Base-by-base conservation (phyloP, 2,329 filamentous ascomycete species). In the Didymella lethalis region DNA sequence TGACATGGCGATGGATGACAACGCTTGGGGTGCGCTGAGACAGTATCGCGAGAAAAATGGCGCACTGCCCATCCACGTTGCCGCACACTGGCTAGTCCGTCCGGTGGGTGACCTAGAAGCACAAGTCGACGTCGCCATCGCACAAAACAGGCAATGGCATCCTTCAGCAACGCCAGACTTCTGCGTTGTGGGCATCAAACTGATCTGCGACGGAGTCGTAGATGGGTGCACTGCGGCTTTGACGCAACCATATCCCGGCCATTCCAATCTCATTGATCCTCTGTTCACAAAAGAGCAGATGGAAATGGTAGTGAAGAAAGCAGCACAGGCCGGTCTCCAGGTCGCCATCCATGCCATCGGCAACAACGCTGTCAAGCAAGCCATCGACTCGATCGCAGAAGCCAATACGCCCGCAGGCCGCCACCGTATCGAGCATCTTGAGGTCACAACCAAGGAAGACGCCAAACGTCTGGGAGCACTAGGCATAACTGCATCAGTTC, bases 401-500 rank as follows among this genome's bases (percentile, higher is more conserved):
- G 78, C 79, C 2, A 47, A 55, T 11, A 55, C 54, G 1, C 55
- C 61, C 11, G 1, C 38, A 4, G 51, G 51, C 5, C 80, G 86
- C 3, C 86, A 86, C 45, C 80, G 86, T 28, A 85, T 88, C 63
- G 86, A 88, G 72, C 86, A 88, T 65, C 75, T 88, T 2, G 86
- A 88, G 67, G 16, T 59, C 31, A 53, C 58, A 5, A 80, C 77
- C 0, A 75, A 77, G 0, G 77, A 78, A 54, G 86, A 88, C 61
- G 85, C 83, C 1, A 74, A 65, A 0, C 78, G 85, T 0, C 80
- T 88, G 0, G 86, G 85, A 11, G 67, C 74, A 23, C 74, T 85
- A 4, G 84, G 85, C 58, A 86, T 88, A 73, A 96, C 92, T 51
- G 92, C 96, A 59, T 90, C 90, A 57, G 95, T 96, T 66, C 91